These are phyloP conservation scores for Hebeloma cylindrosporum DNA, from an alignment of 768 basidiomycete genomes.

Conservation along the genomic window DNA sequence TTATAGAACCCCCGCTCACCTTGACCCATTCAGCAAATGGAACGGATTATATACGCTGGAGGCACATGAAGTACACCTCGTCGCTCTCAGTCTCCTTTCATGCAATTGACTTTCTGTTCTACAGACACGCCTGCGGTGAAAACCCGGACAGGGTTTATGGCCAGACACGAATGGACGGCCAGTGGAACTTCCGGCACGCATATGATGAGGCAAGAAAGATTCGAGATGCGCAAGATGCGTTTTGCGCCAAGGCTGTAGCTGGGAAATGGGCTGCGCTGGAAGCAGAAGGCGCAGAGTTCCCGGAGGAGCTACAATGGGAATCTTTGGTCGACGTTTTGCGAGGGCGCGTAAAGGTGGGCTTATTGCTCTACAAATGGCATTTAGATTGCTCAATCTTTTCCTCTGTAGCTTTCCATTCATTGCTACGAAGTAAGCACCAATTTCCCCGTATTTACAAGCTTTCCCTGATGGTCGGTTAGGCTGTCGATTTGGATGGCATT, in stretches of 20 bases:
- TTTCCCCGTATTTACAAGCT: not conserved
- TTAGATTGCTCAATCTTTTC: not conserved
- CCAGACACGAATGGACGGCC: slow-evolving; percentile 58
- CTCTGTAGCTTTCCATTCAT: slow-evolving; percentile 37
- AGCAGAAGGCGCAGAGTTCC: slow-evolving; percentile 41
- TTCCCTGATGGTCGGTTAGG: slow-evolving; percentile 30
- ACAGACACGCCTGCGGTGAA: slow-evolving; percentile 68
- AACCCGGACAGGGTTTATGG: slow-evolving; percentile 51
- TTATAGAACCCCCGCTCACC: slow-evolving; percentile 71
- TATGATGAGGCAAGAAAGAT: slow-evolving; percentile 69
- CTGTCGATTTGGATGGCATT: slow-evolving; percentile 67
- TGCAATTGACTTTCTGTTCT: not conserved
- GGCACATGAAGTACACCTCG: slow-evolving; percentile 69
- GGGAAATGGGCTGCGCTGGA: slow-evolving; percentile 44
- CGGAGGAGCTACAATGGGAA: slow-evolving; percentile 70
- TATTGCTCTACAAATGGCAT: not conserved
- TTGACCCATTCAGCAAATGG: slow-evolving; percentile 39
- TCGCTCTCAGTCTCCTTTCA: not conserved
- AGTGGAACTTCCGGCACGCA: slow-evolving; percentile 70
- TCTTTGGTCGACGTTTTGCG: slow-evolving; percentile 68
- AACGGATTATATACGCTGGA: slow-evolving; percentile 48
- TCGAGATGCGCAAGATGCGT: slow-evolving; percentile 66
- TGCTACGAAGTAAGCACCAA: slow-evolving; percentile 38
- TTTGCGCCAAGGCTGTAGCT: slow-evolving; percentile 50
- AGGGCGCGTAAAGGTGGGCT: slow-evolving; percentile 67